Evolutionary conservation across 495 filamentous ascomycete genomes (phyloP).

Genomic region (Aspergillus ellipticus): DNA sequence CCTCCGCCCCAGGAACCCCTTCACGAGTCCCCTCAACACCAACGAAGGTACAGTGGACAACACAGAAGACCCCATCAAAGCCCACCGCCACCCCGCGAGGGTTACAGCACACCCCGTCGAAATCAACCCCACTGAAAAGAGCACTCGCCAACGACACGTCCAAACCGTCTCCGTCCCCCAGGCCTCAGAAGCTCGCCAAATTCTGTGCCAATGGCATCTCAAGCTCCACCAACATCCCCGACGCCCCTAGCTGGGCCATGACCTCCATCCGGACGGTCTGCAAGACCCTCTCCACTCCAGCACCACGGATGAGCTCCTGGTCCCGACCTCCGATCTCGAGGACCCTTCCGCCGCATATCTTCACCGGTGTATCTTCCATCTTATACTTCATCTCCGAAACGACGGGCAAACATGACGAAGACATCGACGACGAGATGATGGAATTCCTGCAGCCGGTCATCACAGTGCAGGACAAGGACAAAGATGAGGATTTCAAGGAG

Average conservation of each 20-base stretch:
- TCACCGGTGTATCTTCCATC: constrained; percentile 58
- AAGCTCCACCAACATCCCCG: constrained; percentile 33
- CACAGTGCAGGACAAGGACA: constrained; percentile 23
- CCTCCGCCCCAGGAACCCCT: constrained; percentile 28
- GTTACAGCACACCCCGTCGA: constrained; percentile 42
- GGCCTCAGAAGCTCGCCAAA: constrained; percentile 17
- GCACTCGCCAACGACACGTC: constrained; percentile 19
- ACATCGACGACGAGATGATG: constrained; percentile 35
- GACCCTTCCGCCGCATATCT: constrained; percentile 58
- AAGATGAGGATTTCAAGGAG: constrained; percentile 41
- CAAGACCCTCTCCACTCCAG: constrained; percentile 54
- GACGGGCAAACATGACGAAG: constrained; percentile 26
- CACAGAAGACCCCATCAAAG: constrained; percentile 27
- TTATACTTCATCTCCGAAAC: constrained; percentile 38
- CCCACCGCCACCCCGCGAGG: constrained; percentile 28
- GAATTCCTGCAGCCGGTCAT: constrained; percentile 39
- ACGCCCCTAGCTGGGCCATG: constrained; percentile 64
- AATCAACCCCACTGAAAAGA: constrained; percentile 38
- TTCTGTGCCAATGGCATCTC: constrained; percentile 19
- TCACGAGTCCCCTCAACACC: constrained; percentile 31
- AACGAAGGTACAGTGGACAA: constrained; percentile 20
- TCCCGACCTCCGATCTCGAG: constrained; percentile 44
- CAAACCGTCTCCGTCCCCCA: constrained; percentile 22
- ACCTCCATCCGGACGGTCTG: constrained; percentile 63
- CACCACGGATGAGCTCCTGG: constrained; percentile 42